phyloP scores from a whole-genome alignment of 2,329 filamentous ascomycete species.

The Akanthomyces lecanii region DNA sequence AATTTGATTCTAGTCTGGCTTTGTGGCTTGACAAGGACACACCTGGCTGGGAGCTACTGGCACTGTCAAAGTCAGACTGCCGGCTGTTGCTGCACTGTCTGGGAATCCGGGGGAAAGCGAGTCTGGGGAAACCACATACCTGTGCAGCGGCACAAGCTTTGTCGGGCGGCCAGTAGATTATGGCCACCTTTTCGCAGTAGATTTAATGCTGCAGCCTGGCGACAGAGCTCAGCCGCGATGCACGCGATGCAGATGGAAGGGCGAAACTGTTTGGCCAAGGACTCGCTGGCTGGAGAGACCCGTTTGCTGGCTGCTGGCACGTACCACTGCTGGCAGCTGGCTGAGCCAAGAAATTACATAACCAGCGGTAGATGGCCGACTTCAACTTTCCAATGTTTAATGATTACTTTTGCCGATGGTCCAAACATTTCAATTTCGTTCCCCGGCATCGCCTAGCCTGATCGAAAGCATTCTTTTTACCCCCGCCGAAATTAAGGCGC shows the following conservation, averaged over 20 bases:
- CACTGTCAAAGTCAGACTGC: neutral
- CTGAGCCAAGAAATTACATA: conserved; percentile 7
- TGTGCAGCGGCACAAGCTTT: neutral
- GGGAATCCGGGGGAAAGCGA: neutral
- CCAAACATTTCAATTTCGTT: neutral
- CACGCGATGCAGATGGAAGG: neutral
- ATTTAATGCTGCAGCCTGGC: neutral
- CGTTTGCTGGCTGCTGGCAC: conserved; percentile 1
- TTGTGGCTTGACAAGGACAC: neutral
- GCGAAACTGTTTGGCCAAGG: neutral
- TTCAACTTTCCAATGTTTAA: neutral
- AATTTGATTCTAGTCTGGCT: neutral
- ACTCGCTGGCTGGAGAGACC: neutral
- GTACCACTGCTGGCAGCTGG: neutral
- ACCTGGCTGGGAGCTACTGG: neutral
- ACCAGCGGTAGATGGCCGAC: neutral
- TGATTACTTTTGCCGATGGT: neutral
- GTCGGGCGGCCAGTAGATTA: no score
- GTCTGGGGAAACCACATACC: neutral
- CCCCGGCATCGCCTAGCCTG: neutral
- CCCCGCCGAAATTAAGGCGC: conserved; percentile 2
- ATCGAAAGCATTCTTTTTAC: neutral
- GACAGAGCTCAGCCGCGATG: neutral
- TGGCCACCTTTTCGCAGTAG: neutral
- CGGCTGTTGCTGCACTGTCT: neutral